Base-by-base conservation (phyloP, 805 yeast genomes). In the Wickerhamomyces alni region DNA sequence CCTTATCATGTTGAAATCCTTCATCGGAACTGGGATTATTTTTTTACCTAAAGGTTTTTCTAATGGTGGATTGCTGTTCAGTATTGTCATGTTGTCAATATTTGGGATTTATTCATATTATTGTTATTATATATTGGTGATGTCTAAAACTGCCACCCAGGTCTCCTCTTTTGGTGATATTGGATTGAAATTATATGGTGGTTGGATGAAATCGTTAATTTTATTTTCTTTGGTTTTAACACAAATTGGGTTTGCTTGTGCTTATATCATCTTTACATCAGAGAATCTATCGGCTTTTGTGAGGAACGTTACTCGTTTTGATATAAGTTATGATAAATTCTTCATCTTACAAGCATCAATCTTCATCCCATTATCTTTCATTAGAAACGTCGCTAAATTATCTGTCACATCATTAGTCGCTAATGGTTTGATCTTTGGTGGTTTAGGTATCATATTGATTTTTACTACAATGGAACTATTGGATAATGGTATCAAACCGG, bases 161-260 rank as follows among this genome's bases (percentile, higher is more conserved):
- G 87, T 83, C 1, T 69, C 85, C 0, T 78, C 89, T n/a, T 85
- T 85, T 61, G 87, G 86, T 48, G 93, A 84, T 42, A 80, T 84
- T 37, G 94, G 93, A 3, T 50, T 59, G 19, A 70, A 62, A 33
- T 61, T 82, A 19, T 84, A 77, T 57, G 93, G 93, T 2, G 58
- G 58, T 3, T 74, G 80, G 72, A 66, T 85, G 67, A 86, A 79
- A 55, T 62, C 70, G 34, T 56, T 82, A 36, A 85, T 85, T 40
- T 59, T 84, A 32, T 52, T 68, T 12, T 81, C 91, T 1, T 72
- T 85, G 39, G 74, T 82, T 11, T 51, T 82, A 12, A 80, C 91
- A 0, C 94, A 85, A 56, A 62, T 85, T 41, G 94, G 94, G 0
- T 85, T 85, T 55, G 83, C 82, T 9, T 86, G 86, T 13, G 87